A percentile compares a stretch with the other conserved stretches of the same genome.
Conservation (phyloP, 768 basidiomycete species). For the Lactarius deliciosus region DNA sequence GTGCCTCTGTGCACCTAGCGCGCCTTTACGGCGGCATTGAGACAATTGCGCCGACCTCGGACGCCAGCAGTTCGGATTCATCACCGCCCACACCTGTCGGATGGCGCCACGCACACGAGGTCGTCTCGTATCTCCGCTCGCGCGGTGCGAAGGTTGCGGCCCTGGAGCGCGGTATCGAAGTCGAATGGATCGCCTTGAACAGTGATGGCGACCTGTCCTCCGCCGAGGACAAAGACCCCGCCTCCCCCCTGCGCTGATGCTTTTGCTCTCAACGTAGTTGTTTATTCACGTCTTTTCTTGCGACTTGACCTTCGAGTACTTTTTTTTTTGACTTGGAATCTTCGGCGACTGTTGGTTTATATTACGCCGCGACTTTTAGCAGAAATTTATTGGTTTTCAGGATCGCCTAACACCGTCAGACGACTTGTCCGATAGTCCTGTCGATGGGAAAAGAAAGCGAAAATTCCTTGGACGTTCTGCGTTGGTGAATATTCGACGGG, state of each 20-base stretch:
- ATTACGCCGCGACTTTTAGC: neutral
- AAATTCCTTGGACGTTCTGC: neutral
- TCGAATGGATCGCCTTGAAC: slow-evolving; percentile 71
- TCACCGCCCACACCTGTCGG: slow-evolving; percentile 38
- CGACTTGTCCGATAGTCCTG: neutral
- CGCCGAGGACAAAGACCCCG: slow-evolving; percentile 21
- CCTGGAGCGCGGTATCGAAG: slow-evolving; percentile 47
- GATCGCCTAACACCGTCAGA: neutral
- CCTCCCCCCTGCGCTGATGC: slow-evolving; percentile 3
- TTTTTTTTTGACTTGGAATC: slow-evolving; percentile 1
- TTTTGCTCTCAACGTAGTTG: neutral
- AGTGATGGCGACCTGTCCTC: slow-evolving; percentile 54
- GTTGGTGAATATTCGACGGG: neutral
- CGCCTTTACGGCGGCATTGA: slow-evolving; percentile 45
- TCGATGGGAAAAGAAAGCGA: neutral
- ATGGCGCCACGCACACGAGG: slow-evolving; percentile 68
- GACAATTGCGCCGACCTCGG: slow-evolving; percentile 29
- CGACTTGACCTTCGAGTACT: slow-evolving; percentile 18
- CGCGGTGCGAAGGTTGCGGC: slow-evolving; percentile 70
- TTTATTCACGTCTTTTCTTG: slow-evolving; percentile 28
- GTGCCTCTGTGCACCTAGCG: slow-evolving; percentile 52
- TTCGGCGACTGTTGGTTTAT: neutral
- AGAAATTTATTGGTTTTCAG: slow-evolving; percentile 3
- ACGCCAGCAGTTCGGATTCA: slow-evolving; percentile 33
- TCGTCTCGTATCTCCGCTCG: slow-evolving; percentile 64